These are phyloP conservation scores for Tuber brumale DNA, from an alignment of 495 filamentous ascomycete species.

Conservation along the genomic window DNA sequence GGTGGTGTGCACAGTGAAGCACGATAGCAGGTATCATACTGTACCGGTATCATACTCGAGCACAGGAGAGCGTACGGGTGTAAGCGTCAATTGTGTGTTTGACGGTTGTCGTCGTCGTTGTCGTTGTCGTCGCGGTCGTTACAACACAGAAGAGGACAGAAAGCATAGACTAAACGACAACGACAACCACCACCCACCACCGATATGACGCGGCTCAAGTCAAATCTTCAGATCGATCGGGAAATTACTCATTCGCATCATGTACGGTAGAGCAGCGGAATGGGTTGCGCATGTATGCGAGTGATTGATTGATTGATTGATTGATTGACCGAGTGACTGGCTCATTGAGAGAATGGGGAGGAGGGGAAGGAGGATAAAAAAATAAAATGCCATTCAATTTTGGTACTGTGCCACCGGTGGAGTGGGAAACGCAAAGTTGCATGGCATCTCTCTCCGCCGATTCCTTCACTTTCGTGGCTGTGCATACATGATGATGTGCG, in stretches of 20 bases:
- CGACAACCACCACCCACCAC: constrained; percentile 24
- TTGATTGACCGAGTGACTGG: constrained; percentile 9
- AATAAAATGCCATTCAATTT: constrained; percentile 16
- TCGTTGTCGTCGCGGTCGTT: constrained; percentile 18
- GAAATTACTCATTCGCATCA: constrained; percentile 36
- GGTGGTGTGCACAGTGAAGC: background rate
- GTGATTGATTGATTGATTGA: constrained; percentile 1
- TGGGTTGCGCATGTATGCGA: constrained; percentile 20
- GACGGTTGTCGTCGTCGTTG: background rate
- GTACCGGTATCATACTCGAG: background rate
- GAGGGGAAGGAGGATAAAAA: background rate
- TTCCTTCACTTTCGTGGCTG: constrained; percentile 19
- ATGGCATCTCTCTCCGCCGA: constrained; percentile 22
- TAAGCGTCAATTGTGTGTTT: background rate
- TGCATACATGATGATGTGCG: constrained; percentile 1
- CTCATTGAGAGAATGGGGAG: background rate
- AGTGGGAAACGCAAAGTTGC: constrained; percentile 21
- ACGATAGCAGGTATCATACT: background rate
- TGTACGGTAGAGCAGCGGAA: constrained; percentile 10
- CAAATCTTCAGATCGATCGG: constrained; percentile 38
- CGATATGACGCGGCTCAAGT: constrained; percentile 38
- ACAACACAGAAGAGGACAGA: constrained; percentile 19
- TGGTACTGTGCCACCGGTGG: constrained; percentile 11
- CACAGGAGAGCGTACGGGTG: background rate
- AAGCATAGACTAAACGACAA: constrained; percentile 2